Percentiles rank a stretch among this genome's conserved stretches.
These are phyloP conservation scores for Penicillium robsamsonii DNA, from an alignment of 495 filamentous ascomycete species.

Conservation along the genomic window DNA sequence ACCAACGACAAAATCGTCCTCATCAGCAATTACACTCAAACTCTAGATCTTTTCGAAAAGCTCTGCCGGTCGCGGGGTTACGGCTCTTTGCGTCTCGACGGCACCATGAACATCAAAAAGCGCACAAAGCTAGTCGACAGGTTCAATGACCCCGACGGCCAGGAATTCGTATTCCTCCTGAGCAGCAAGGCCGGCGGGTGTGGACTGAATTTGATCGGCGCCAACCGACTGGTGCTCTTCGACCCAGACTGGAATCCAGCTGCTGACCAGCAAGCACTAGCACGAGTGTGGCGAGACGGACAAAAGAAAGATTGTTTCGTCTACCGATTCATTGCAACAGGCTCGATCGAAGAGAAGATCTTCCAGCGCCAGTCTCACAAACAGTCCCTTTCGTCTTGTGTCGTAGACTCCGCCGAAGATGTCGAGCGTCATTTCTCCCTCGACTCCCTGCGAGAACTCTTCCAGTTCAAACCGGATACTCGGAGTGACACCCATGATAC, in stretches of 20 bases:
- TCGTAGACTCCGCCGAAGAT: slow-evolving; percentile 96
- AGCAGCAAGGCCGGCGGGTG: slow-evolving; percentile 95
- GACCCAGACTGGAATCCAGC: slow-evolving; percentile 99
- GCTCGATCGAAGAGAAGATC: slow-evolving; percentile 99
- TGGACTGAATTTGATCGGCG: slow-evolving; percentile 94
- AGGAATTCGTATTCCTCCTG: slow-evolving; percentile 93
- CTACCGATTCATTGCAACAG: slow-evolving; percentile 96
- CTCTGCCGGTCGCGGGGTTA: slow-evolving; percentile 85
- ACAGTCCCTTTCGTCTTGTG: slow-evolving; percentile 91
- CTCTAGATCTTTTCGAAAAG: slow-evolving; percentile 89
- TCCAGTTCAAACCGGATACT: slow-evolving; percentile 83
- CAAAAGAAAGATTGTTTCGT: slow-evolving; percentile 99
- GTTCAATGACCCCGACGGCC: slow-evolving; percentile 92
- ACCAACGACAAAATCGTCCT: slow-evolving; percentile 99
- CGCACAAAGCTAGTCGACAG: slow-evolving; percentile 95
- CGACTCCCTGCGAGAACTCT: slow-evolving; percentile 84
- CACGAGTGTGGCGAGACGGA: slow-evolving; percentile 96
- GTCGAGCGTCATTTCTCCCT: slow-evolving; percentile 95
- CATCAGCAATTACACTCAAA: slow-evolving; percentile 97
- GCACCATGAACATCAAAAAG: slow-evolving; percentile 96
- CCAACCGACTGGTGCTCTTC: slow-evolving; percentile 94
- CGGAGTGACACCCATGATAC: slow-evolving; percentile 95
- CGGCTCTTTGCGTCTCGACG: slow-evolving; percentile 85
- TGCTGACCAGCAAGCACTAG: slow-evolving; percentile 94
- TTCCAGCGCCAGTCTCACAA: slow-evolving; percentile 99